A percentile compares a stretch with the other conserved stretches of the same genome.
Conservation (phyloP, 2,329 filamentous ascomycete species). For the Zymoseptoria crescenta region DNA sequence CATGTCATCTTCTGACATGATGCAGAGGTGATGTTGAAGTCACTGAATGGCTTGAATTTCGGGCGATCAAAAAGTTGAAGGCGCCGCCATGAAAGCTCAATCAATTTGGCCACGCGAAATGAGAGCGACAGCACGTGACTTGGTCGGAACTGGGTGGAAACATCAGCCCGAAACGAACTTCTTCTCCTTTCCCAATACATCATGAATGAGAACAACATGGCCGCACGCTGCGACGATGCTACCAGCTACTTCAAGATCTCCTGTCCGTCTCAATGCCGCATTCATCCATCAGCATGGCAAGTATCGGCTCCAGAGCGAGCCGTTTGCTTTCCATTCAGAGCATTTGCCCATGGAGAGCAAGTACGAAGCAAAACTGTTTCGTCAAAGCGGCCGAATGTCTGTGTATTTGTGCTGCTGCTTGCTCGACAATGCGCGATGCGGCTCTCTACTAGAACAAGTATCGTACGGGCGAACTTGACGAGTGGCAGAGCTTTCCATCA, state of each 20-base stretch:
- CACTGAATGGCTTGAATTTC: neutral
- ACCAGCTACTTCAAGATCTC: neutral
- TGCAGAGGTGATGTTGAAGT: neutral
- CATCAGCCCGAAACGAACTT: too few species aligned
- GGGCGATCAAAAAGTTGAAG: neutral
- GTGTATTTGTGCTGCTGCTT: neutral
- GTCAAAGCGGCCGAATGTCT: neutral
- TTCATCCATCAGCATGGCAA: neutral
- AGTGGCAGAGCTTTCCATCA: too few species aligned
- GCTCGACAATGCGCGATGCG: neutral
- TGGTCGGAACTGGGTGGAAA: too few species aligned
- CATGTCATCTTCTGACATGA: slow-evolving; percentile 20
- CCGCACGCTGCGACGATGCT: neutral
- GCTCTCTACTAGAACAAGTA: neutral
- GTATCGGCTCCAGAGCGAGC: neutral
- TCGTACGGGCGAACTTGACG: neutral
- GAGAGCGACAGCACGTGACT: too few species aligned
- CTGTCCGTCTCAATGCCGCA: neutral
- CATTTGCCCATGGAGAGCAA: too few species aligned
- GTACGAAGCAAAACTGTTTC: too few species aligned
- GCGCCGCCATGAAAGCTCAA: neutral
- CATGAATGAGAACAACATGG: neutral
- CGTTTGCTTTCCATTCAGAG: too few species aligned
- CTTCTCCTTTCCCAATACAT: neutral
- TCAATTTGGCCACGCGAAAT: neutral